These are phyloP conservation scores for Pueraria montana DNA, from an alignment of 306 rosid species.

Conservation along the genomic window DNA sequence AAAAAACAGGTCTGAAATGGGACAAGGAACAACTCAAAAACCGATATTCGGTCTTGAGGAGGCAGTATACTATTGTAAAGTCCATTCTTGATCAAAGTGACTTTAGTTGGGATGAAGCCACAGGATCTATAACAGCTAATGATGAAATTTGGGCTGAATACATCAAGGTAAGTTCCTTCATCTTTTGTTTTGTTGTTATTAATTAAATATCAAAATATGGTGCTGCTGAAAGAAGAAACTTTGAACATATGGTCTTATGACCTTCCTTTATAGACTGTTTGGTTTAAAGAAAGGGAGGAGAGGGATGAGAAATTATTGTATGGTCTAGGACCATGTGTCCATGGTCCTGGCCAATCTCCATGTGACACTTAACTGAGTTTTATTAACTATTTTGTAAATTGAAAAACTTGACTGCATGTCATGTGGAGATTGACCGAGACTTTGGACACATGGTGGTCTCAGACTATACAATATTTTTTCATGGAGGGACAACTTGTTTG, in stretches of 20 bases:
- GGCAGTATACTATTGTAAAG: constrained; percentile 64
- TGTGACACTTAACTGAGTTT: neutral
- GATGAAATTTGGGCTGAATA: constrained; percentile 72
- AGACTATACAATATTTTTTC: neutral
- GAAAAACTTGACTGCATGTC: neutral
- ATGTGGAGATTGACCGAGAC: neutral
- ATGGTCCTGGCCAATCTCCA: neutral
- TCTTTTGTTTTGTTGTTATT: constrained; percentile 31
- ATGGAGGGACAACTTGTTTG: neutral
- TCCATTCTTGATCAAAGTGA: constrained; percentile 65
- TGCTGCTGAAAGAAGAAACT: constrained; percentile 40
- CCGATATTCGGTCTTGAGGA: constrained; percentile 73
- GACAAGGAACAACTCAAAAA: constrained; percentile 86
- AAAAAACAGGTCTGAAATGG: constrained; percentile 76
- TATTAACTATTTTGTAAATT: neutral
- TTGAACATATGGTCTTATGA: constrained; percentile 20
- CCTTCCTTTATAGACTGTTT: neutral
- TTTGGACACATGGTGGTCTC: neutral
- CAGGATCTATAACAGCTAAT: constrained; percentile 63
- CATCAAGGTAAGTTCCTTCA: constrained; percentile 64
- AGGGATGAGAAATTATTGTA: neutral
- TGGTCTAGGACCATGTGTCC: neutral
- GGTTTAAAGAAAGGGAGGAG: neutral
- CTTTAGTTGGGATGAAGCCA: constrained; percentile 74
- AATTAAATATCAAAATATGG: neutral